Conservation (phyloP, 83 land plant genomes). For the Thuja plicata region DNA sequence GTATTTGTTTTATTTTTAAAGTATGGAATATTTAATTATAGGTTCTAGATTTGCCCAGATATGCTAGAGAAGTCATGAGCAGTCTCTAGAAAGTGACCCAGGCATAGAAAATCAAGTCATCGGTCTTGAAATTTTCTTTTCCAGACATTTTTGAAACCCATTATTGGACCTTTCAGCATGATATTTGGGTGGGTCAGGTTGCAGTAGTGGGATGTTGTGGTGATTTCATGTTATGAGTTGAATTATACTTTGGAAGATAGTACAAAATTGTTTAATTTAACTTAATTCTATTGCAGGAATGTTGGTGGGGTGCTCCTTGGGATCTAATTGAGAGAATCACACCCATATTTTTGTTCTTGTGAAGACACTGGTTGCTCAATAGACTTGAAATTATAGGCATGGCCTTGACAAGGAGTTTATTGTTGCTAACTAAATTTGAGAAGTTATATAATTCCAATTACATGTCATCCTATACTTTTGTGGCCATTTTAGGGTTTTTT, state of each 20-base stretch:
- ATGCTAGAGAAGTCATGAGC: conserved; percentile 55
- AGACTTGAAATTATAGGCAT: conserved; percentile 15
- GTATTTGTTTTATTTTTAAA: conserved; percentile 11
- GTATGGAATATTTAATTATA: conserved; percentile 41
- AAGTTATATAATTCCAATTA: background rate
- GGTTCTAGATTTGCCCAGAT: conserved; percentile 61
- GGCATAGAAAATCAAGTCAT: conserved; percentile 47
- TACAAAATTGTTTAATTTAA: conserved; percentile 43
- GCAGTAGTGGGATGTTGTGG: conserved; percentile 33
- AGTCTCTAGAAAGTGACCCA: conserved; percentile 45
- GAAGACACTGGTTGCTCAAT: conserved; percentile 30
- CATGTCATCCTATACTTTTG: background rate
- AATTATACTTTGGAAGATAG: conserved; percentile 26
- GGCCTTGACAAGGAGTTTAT: background rate
- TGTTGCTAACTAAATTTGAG: conserved; percentile 11
- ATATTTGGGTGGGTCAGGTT: conserved; percentile 20
- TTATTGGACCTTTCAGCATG: conserved; percentile 18
- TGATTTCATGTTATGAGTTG: conserved; percentile 40
- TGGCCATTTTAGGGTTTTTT: conserved; percentile 3
- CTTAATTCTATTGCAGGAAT: conserved; percentile 65
- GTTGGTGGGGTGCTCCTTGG: conserved; percentile 58
- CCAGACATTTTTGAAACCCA: conserved; percentile 14
- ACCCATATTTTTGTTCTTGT: conserved; percentile 45
- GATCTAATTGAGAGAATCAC: conserved; percentile 41
- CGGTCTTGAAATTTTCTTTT: conserved; percentile 37